phyloP scores from a whole-genome alignment of 495 filamentous ascomycete genomes.

The Extremus antarcticus region DNA sequence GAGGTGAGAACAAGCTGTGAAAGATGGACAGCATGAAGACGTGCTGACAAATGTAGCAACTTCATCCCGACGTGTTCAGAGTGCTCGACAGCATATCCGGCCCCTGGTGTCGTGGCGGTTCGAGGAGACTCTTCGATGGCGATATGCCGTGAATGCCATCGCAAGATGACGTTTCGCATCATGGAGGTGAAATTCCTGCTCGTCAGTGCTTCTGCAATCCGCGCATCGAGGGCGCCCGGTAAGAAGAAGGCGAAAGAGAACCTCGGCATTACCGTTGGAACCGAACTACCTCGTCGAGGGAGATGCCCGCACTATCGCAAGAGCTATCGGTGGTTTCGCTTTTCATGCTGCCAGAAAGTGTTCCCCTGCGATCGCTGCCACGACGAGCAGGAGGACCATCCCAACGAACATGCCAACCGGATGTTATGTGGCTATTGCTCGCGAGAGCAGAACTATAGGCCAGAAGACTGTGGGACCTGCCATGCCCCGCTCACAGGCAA shows the following conservation, averaged over 20 bases:
- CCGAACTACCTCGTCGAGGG: constrained; percentile 64
- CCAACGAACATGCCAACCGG: constrained; percentile 71
- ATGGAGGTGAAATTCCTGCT: constrained; percentile 72
- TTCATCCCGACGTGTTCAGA: constrained; percentile 73
- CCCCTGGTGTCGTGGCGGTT: constrained; percentile 56
- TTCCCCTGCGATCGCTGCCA: constrained; percentile 82
- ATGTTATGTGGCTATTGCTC: constrained; percentile 62
- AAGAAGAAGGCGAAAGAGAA: constrained; percentile 53
- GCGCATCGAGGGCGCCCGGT: constrained; percentile 35
- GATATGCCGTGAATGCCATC: constrained; percentile 71
- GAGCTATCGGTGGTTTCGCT: constrained; percentile 28
- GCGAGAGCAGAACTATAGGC: constrained; percentile 71
- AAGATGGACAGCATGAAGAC: constrained; percentile 16
- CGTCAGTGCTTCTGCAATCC: constrained; percentile 45
- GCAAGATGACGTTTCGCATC: constrained; percentile 69
- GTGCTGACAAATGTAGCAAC: constrained; percentile 36
- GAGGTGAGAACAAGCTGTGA: constrained; percentile 22
- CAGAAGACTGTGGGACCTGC: constrained; percentile 71
- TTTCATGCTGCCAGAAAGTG: constrained; percentile 55
- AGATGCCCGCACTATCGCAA: constrained; percentile 71
- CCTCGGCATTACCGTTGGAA: constrained; percentile 67
- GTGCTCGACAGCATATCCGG: constrained; percentile 60
- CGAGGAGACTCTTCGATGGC: constrained; percentile 67
- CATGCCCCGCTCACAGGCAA: constrained; percentile 61
- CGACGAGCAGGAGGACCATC: constrained; percentile 59